A percentile compares a stretch with the other conserved stretches of the same genome.
Evolutionary conservation across 2,329 filamentous ascomycete genomes (phyloP).

Genomic region (Xylariaceae sp.): DNA sequence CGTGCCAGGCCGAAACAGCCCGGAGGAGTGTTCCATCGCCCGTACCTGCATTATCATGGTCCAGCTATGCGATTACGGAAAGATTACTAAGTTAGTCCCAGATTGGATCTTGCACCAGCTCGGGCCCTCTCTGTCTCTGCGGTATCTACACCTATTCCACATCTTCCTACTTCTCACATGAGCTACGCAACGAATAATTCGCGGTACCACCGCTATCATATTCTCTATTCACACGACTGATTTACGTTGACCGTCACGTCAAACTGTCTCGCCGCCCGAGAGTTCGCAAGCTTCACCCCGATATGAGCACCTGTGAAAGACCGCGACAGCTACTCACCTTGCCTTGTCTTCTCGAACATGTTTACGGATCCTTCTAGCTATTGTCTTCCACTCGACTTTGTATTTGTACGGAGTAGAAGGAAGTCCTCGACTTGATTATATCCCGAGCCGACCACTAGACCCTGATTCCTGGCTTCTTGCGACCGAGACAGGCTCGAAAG

Average conservation of each 20-base stretch:
- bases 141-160: neutral
- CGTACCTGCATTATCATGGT: neutral
- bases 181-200: neutral
- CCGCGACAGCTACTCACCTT: conserved; percentile 18
- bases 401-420: conserved; percentile 32
- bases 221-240: neutral
- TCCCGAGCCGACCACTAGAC: conserved; percentile 5
- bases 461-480: conserved; percentile 12
- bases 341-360: conserved; percentile 30
- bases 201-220: neutral
- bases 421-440: conserved; percentile 23
- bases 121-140: no score
- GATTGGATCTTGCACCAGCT: no score
- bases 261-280: neutral
- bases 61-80: no score
- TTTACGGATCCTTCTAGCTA: conserved; percentile 30
- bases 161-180: conserved; percentile 5
- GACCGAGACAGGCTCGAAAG: neutral
- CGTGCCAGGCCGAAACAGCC: neutral
- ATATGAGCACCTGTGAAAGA: conserved; percentile 29
- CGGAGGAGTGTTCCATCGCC: neutral
- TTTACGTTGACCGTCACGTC: neutral
- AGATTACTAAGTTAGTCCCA: no score
- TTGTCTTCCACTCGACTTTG: conserved; percentile 30
- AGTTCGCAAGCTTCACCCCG: conserved; percentile 9